phyloP scores from a whole-genome alignment of 202 grass and related monocot genomes.

The Schoenoplectus tabernaemontani region DNA sequence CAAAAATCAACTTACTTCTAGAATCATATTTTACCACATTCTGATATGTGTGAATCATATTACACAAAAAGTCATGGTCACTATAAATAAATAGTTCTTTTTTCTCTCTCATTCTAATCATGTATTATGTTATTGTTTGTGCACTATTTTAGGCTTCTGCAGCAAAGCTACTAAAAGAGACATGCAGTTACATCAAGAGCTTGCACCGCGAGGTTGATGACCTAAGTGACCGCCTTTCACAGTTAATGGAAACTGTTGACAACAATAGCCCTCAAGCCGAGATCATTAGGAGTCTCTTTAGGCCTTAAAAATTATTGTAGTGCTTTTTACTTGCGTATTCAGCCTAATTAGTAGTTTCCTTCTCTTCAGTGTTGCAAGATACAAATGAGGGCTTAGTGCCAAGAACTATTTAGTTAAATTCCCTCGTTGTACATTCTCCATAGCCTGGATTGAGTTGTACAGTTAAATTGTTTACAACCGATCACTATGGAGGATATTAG shows the following conservation, averaged over 20 bases:
- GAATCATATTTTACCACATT: not conserved
- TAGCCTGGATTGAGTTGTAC: slow-evolving; percentile 24
- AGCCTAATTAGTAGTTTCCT: not conserved
- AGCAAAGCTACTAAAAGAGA: slow-evolving; percentile 86
- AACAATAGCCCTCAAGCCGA: slow-evolving; percentile 64
- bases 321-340: not conserved
- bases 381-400: not conserved
- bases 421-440: not conserved
- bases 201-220: slow-evolving; percentile 68
- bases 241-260: slow-evolving; percentile 62
- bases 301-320: slow-evolving; percentile 18
- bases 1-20: not conserved
- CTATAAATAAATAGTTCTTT: not conserved
- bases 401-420: not conserved
- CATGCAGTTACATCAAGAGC: slow-evolving; percentile 84
- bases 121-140: not conserved
- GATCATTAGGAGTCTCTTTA: slow-evolving; percentile 67
- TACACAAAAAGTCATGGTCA: not conserved
- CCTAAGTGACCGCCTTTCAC: slow-evolving; percentile 61
- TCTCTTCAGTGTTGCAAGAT: not conserved
- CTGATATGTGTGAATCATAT: too few relatives aligned
- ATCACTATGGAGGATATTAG: not conserved
- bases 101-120: slow-evolving; percentile 7
- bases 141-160: slow-evolving; percentile 51
- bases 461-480: slow-evolving; percentile 1